A percentile compares a stretch with the other conserved stretches of the same genome.
Conservation (phyloP, 1,284 basidiomycete species). For the Sphaerobolus stellatus region DNA sequence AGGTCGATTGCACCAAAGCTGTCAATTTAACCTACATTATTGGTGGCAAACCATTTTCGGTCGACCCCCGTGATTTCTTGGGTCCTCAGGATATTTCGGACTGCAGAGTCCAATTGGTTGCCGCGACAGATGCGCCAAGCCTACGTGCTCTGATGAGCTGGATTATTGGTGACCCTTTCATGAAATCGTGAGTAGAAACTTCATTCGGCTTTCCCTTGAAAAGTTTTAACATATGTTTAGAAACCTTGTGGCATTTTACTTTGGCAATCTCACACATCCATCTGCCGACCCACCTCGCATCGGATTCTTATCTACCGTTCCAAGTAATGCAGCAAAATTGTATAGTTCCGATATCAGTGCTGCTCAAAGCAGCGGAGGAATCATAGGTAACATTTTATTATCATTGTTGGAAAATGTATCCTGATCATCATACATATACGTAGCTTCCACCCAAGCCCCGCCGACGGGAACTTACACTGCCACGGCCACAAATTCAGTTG, state of each 20-base stretch:
- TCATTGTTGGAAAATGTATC: background rate
- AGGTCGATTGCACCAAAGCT: conserved; percentile 37
- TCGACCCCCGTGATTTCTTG: conserved; percentile 66
- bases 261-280: conserved; percentile 62
- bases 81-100: conserved; percentile 26
- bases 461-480: background rate
- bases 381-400: conserved; percentile 37
- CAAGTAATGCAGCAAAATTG: conserved; percentile 43
- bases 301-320: conserved; percentile 67
- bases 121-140: conserved; percentile 50
- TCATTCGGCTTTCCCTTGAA: too few species aligned
- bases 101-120: conserved; percentile 50
- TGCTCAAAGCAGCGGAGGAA: conserved; percentile 24
- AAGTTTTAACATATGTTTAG: too few species aligned
- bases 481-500: background rate
- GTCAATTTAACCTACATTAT: conserved; percentile 64
- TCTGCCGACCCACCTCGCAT: conserved; percentile 62
- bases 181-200: conserved; percentile 43
- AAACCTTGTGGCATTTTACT: conserved; percentile 57
- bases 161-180: conserved; percentile 42
- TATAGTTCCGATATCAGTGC: conserved; percentile 38
- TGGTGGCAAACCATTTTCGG: conserved; percentile 59
- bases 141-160: conserved; percentile 34
- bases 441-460: background rate
- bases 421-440: background rate